Conservation (phyloP, 805 yeast species). For the Spathaspora hagerdaliae region DNA sequence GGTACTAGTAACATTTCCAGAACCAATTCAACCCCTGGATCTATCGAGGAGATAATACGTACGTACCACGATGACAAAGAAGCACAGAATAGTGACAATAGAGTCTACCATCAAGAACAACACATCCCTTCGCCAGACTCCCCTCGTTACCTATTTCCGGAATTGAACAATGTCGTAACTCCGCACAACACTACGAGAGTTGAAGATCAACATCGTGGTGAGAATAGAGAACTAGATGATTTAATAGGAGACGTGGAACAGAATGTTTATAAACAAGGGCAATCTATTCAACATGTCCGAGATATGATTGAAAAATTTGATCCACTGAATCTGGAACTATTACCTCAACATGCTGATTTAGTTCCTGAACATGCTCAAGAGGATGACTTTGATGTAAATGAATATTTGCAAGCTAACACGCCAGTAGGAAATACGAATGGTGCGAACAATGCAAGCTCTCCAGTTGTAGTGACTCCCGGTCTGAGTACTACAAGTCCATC, state of each 20-base stretch:
- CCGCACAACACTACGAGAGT: conserved; percentile 1
- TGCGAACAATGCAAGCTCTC: conserved; percentile 2
- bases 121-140: conserved; percentile 12
- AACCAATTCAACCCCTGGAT: conserved; percentile 9
- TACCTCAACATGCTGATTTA: conserved; percentile 11
- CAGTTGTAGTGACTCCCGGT: conserved; percentile 10
- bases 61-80: conserved; percentile 17
- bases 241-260: conserved; percentile 41
- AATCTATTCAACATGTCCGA: conserved; percentile 51
- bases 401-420: conserved; percentile 18
- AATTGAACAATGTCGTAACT: conserved; percentile 15
- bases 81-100: conserved; percentile 16
- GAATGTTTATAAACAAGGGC: conserved; percentile 46
- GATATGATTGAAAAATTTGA: conserved; percentile 48
- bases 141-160: conserved; percentile 32
- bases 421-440: background rate
- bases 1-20: background rate
- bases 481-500: conserved; percentile 2
- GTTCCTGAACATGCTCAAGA: background rate
- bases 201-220: too few relatives aligned
- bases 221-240: conserved; percentile 9
- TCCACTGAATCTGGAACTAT: conserved; percentile 17
- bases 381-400: conserved; percentile 31
- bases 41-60: conserved; percentile 28
- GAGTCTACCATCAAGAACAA: conserved; percentile 28